Conservation (phyloP, 805 yeast species). For the Clavispora fructus region DNA sequence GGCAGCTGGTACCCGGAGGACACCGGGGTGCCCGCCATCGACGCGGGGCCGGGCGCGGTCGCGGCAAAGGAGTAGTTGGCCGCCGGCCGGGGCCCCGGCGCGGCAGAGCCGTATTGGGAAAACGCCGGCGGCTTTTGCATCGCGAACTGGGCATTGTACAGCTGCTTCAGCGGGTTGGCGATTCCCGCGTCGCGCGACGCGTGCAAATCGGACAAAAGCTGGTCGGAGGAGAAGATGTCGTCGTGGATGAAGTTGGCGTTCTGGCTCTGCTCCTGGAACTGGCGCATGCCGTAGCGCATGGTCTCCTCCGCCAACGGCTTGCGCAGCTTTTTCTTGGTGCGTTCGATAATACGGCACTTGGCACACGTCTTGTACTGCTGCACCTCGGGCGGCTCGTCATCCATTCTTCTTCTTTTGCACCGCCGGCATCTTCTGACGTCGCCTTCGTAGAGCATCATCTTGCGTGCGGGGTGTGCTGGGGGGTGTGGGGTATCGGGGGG, state of each 20-base stretch:
- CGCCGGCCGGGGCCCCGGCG: conserved; percentile 1
- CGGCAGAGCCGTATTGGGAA: background rate
- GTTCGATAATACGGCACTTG: conserved; percentile 52
- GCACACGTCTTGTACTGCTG: conserved; percentile 54
- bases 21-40: conserved; percentile 4
- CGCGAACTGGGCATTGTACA: conserved; percentile 10
- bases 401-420: conserved; percentile 51
- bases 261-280: conserved; percentile 36
- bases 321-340: conserved; percentile 39
- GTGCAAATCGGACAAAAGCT: conserved; percentile 14
- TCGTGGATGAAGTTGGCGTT: conserved; percentile 29
- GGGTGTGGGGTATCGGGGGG: background rate
- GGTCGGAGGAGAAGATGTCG: conserved; percentile 21
- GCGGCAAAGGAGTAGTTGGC: conserved; percentile 7
- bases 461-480: conserved; percentile 1
- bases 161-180: conserved; percentile 11
- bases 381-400: conserved; percentile 52
- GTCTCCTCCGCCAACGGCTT: conserved; percentile 44
- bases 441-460: conserved; percentile 16
- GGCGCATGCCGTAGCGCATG: conserved; percentile 41
- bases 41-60: conserved; percentile 1
- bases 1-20: conserved; percentile 5
- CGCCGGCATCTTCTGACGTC: conserved; percentile 46
- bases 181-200: conserved; percentile 6
- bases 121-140: conserved; percentile 9